Percentiles rank a stretch among this genome's conserved stretches.
Conservation (phyloP, 1,284 basidiomycete genomes). For the Vanrija sp. region DNA sequence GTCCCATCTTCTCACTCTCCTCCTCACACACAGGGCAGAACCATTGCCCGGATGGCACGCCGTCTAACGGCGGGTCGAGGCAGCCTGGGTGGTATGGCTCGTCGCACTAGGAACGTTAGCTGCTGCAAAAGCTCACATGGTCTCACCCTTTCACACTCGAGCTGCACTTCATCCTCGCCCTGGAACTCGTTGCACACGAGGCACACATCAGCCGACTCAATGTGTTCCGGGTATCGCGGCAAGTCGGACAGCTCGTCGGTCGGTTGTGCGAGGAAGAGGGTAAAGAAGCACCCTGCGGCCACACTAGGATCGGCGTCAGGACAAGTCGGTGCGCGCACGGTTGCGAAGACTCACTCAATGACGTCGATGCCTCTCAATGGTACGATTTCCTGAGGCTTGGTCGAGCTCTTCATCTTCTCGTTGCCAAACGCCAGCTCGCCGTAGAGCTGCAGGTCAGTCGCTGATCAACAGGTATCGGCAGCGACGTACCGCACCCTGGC, state of each 20-base stretch:
- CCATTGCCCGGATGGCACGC: conserved; percentile 85
- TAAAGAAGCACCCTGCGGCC: conserved; percentile 78
- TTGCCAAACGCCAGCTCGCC: conserved; percentile 69
- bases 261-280: conserved; percentile 70
- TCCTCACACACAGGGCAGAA: conserved; percentile 70
- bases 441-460: no score
- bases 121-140: not conserved
- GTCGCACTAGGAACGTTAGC: conserved; percentile 62
- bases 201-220: conserved; percentile 67
- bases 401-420: conserved; percentile 76
- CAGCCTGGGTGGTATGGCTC: conserved; percentile 80
- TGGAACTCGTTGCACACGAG: conserved; percentile 66
- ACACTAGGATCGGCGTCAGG: conserved; percentile 54
- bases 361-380: conserved; percentile 70
- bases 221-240: conserved; percentile 66
- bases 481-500: conserved; percentile 14
- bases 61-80: conserved; percentile 68
- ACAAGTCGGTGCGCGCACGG: no score
- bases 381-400: conserved; percentile 72
- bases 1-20: conserved; percentile 1
- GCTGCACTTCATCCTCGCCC: conserved; percentile 58
- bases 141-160: conserved; percentile 81
- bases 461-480: no score
- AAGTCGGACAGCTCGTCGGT: conserved; percentile 63
- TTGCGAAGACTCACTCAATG: conserved; percentile 58